These are phyloP conservation scores for Paramyrothecium sp. DNA, from an alignment of 2,329 filamentous ascomycete genomes.

Conservation along the genomic window DNA sequence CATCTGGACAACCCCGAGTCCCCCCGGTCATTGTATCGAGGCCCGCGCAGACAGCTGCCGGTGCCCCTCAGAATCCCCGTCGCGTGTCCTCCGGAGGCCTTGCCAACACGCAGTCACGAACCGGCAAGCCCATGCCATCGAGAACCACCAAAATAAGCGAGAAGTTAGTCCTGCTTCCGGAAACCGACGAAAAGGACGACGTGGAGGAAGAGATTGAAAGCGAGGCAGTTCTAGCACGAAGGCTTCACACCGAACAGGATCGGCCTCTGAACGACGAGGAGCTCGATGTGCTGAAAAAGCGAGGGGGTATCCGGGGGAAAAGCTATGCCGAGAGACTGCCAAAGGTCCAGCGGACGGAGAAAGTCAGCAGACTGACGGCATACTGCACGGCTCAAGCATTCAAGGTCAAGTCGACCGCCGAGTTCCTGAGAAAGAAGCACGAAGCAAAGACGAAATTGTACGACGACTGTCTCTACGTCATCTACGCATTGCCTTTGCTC, in stretches of 20 bases:
- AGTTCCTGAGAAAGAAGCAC: constrained; percentile 85
- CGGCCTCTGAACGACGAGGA: constrained; percentile 67
- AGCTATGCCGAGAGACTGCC: constrained; percentile 92
- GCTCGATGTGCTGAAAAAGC: constrained; percentile 60
- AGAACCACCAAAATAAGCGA: constrained; percentile 93
- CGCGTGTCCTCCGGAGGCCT: constrained; percentile 34
- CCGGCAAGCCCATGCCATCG: constrained; percentile 67
- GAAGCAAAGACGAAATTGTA: constrained; percentile 93
- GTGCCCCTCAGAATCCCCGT: constrained; percentile 15
- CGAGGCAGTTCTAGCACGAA: constrained; percentile 32
- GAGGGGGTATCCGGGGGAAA: constrained; percentile 68
- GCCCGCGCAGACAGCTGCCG: constrained; percentile 16
- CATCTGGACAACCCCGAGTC: constrained; percentile 83
- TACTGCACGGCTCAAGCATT: constrained; percentile 96
- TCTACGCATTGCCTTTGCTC: constrained; percentile 88
- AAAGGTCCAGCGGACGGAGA: constrained; percentile 83
- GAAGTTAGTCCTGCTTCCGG: constrained; percentile 92
- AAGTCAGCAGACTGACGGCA: constrained; percentile 85
- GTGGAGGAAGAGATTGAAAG: constrained; percentile 58
- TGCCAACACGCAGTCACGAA: constrained; percentile 38
- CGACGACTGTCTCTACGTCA: constrained; percentile 94
- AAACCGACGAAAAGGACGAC: constrained; percentile 63
- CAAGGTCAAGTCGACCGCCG: constrained; percentile 83
- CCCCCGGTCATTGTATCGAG: constrained; percentile 53
- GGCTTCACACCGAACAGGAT: constrained; percentile 56